phyloP scores from a whole-genome alignment of 176 grass and related monocot genomes.

The maize (Zea mays) region DNA sequence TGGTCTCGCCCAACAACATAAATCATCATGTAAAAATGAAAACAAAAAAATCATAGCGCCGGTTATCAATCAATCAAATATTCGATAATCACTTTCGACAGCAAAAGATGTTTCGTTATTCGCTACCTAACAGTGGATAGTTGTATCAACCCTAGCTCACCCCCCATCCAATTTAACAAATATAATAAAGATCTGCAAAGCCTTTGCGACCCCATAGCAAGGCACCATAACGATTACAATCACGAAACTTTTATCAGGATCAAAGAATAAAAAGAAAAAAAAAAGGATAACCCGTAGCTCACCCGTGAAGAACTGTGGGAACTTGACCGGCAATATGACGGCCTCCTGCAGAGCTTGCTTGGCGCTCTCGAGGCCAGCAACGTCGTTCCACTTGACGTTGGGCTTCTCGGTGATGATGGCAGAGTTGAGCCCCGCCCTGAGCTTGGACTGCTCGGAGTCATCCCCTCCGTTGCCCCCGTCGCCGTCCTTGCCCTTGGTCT shows the following conservation, averaged over 20 bases:
- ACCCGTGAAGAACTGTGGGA: constrained; percentile 99
- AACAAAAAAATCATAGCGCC: not conserved
- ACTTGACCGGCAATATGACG: constrained; percentile 95
- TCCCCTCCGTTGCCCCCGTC: constrained; percentile 65
- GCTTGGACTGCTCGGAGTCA: constrained; percentile 88
- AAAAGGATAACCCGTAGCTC: constrained; percentile 8
- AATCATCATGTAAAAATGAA: constrained; percentile 6
- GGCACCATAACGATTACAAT: not conserved
- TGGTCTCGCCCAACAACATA: not conserved
- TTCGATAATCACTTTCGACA: not conserved
- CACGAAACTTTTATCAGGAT: not conserved
- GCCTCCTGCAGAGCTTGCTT: constrained; percentile 98
- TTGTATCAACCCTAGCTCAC: not conserved
- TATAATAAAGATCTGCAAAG: constrained; percentile 21
- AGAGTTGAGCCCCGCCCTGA: constrained; percentile 77
- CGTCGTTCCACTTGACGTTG: constrained; percentile 98
- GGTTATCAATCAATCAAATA: not conserved
- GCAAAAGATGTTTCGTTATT: too few species aligned
- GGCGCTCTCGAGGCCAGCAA: constrained; percentile 86
- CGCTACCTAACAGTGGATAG: not conserved
- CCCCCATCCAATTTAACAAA: not conserved
- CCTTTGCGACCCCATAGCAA: not conserved
- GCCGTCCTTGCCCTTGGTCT: constrained; percentile 94
- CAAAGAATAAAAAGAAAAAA: not conserved
- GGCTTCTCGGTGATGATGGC: constrained; percentile 97